Conservation (phyloP, 306 rosid species). For the Calophaca sinica region DNA sequence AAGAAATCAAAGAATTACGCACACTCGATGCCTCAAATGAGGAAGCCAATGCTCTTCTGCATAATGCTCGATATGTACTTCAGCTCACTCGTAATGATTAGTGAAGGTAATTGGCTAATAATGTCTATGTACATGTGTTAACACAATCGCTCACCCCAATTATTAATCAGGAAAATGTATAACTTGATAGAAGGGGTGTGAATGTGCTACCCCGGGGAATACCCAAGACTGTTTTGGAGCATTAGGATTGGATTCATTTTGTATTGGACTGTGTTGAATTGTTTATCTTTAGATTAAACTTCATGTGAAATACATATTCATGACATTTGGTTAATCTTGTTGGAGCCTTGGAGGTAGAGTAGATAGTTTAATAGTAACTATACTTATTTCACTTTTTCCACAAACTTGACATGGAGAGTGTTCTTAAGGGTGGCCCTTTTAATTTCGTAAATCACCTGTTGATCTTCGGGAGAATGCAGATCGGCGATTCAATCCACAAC, state of each 20-base stretch:
- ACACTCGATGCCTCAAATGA: slow-evolving; percentile 76
- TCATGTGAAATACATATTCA: slow-evolving; percentile 3
- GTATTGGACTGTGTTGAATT: slow-evolving; percentile 1
- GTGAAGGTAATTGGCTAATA: slow-evolving; percentile 49
- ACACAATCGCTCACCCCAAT: not conserved
- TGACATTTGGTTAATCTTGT: slow-evolving; percentile 19
- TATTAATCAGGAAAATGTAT: slow-evolving; percentile 18
- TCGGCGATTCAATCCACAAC: too few species aligned
- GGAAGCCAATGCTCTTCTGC: slow-evolving; percentile 70
- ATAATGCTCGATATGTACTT: slow-evolving; percentile 72
- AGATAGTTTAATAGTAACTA: slow-evolving; percentile 30
- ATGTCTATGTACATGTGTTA: slow-evolving; percentile 23
- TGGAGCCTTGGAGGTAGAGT: not conserved
- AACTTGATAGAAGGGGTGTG: not conserved
- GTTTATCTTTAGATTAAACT: slow-evolving; percentile 25
- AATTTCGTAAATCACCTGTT: too few species aligned
- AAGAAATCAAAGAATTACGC: slow-evolving; percentile 73
- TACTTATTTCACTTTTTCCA: too few species aligned
- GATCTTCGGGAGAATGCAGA: too few species aligned
- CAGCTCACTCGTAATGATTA: slow-evolving; percentile 59
- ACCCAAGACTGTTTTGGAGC: not conserved
- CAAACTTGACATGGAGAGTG: too few species aligned
- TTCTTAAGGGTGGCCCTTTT: too few species aligned
- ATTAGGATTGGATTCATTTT: slow-evolving; percentile 9
- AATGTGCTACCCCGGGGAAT: slow-evolving; percentile 18